Evolutionary conservation across 2,329 filamentous ascomycete genomes (phyloP).

Genomic region (Alternaria sp.): DNA sequence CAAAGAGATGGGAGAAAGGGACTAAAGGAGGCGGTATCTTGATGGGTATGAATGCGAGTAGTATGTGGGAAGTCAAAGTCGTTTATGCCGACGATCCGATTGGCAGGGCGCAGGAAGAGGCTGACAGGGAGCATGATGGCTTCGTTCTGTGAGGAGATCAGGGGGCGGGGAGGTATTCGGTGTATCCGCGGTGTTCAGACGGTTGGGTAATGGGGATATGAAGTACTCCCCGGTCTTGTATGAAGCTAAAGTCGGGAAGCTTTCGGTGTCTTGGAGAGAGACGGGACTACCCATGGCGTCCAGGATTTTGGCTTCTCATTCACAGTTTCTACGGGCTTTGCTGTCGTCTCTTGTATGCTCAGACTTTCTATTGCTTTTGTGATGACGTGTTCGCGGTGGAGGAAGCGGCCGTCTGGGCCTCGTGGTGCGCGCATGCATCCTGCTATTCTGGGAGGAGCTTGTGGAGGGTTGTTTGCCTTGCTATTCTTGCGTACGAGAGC

Average conservation of each 20-base stretch:
- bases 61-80: conserved; percentile 28
- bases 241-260: not conserved
- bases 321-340: too few species aligned
- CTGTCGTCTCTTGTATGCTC: not conserved
- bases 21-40: conserved; percentile 17
- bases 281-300: not conserved
- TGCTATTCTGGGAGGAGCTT: not conserved
- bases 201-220: not conserved
- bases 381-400: not conserved
- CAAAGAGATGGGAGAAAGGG: conserved; percentile 17
- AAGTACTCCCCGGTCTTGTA: not conserved
- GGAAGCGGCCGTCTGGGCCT: conserved; percentile 1
- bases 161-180: not conserved
- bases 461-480: not conserved
- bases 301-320: conserved; percentile 5
- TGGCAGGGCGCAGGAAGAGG: conserved; percentile 17
- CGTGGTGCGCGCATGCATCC: not conserved
- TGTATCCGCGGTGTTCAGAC: not conserved
- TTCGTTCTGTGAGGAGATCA: not conserved
- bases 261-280: not conserved
- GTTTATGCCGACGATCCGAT: conserved; percentile 26
- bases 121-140: not conserved
- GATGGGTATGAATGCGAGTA: conserved; percentile 19
- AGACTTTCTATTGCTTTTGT: not conserved
- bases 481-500: not conserved